Base-by-base conservation (phyloP, 2,329 filamentous ascomycete species). In the Pestalotiopsis sp. region DNA sequence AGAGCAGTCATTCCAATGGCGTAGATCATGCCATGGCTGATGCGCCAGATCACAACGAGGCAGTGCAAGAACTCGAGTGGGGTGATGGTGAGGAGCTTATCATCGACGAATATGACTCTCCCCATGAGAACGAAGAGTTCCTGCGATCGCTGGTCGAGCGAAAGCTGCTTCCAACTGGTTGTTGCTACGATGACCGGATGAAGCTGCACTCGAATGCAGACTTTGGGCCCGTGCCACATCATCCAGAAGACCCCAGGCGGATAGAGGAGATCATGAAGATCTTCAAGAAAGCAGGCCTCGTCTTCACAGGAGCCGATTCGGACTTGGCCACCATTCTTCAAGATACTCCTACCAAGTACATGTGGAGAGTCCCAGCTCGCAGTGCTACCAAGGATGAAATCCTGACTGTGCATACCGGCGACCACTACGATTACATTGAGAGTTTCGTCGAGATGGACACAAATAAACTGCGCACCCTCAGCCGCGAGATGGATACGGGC, bases 121-220 rank as follows among this genome's bases (percentile, higher is more conserved):
- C 75, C 14, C 78, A 79, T 14, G 75, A 78, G 1, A 79, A 80
- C 11, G 79, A 80, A 2, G 80, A 81, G 17, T 77, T 80, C 11
- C 75, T 83, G 2, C 79, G 79, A 6, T 74, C 78, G 2, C 80
- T 84, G 65, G 78, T 78, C 14, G 81, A 81, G 68, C 83, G 81
- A 49, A 84, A 85, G 2, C 80, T 89, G 31, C 83, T 93, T 1
- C 89, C 91, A 0, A 95, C 92, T 0, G 93, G 93, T 3, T 90
- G 92, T 70, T 95, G 93, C 73, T 99, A 98, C 78, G 96, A 99
- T 82, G 91, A 93, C 68, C 90, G 95, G 39, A 99, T 99, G 96
- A 94, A 96, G 70, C 92, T 97, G 70, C 96, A 99, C 78, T 93
- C 94, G 67, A 97, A 98, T 77, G 90, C 93, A 17, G 91, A 93